phyloP scores from a whole-genome alignment of 2,329 filamentous ascomycete genomes.

The Clonostachys byssicola region DNA sequence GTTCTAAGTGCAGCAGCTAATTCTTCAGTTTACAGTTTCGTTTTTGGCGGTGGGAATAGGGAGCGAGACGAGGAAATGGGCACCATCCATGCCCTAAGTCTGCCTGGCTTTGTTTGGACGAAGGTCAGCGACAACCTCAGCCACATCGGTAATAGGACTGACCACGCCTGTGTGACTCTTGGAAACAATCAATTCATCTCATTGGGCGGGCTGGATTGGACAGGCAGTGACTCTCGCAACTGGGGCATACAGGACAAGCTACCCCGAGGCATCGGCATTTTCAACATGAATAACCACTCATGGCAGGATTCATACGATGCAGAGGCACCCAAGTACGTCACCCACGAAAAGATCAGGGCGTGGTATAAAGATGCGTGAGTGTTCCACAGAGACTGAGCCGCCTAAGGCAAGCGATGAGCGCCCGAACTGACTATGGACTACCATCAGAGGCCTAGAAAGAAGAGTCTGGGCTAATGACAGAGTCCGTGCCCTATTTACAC shows the following conservation, averaged over 20 bases:
- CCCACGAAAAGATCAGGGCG: not conserved
- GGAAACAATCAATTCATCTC: not conserved
- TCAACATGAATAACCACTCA: not conserved
- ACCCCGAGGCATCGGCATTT: not conserved
- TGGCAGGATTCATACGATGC: not conserved
- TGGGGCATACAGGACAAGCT: not conserved
- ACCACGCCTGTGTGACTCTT: no score
- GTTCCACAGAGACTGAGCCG: not conserved
- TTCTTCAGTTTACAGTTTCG: not conserved
- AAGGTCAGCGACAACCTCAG: not conserved
- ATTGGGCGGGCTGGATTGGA: not conserved
- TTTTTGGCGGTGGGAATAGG: not conserved
- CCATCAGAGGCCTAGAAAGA: not conserved
- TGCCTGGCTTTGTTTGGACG: not conserved
- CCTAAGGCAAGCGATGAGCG: not conserved
- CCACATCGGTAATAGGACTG: no score
- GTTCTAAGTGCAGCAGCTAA: not conserved
- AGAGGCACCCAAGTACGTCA: not conserved
- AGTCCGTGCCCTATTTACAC: not conserved
- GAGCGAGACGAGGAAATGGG: not conserved
- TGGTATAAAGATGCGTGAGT: not conserved
- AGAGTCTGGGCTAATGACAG: not conserved
- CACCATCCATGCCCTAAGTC: not conserved
- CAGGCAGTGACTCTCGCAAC: not conserved
- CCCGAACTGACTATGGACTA: not conserved